phyloP scores from a whole-genome alignment of 495 filamentous ascomycete genomes.

The Xylaria cubensis region DNA sequence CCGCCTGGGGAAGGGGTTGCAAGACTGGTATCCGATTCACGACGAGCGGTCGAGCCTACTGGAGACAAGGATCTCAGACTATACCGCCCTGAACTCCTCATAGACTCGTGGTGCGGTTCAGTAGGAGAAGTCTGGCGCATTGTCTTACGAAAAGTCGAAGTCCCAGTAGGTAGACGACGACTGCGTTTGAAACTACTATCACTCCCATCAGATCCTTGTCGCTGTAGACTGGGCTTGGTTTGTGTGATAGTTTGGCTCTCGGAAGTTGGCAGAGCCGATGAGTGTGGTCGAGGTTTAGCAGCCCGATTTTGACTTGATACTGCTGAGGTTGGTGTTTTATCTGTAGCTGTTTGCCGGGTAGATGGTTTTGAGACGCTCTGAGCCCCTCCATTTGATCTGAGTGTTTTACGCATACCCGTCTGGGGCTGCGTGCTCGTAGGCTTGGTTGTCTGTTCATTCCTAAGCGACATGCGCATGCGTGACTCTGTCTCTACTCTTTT shows the following conservation, averaged over 20 bases:
- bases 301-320: conserved; percentile 20
- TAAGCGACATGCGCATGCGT: conserved; percentile 50
- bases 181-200: conserved; percentile 58
- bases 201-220: conserved; percentile 53
- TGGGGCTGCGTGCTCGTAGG: conserved; percentile 34
- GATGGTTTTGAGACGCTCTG: conserved; percentile 31
- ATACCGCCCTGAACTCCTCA: conserved; percentile 42
- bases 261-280: conserved; percentile 11
- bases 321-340: conserved; percentile 27
- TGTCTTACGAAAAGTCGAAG: conserved; percentile 48
- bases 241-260: conserved; percentile 28
- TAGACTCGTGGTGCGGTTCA: conserved; percentile 24
- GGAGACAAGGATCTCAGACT: conserved; percentile 51
- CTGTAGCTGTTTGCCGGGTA: conserved; percentile 15
- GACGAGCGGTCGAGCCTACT: conserved; percentile 37
- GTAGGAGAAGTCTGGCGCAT: conserved; percentile 45
- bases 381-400: conserved; percentile 33
- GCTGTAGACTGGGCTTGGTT: conserved; percentile 35
- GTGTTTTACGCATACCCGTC: conserved; percentile 45
- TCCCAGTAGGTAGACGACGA: conserved; percentile 32
- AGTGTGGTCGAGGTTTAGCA: conserved; percentile 14
- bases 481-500: conserved; percentile 35
- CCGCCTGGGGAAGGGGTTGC: conserved; percentile 18
- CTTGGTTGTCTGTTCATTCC: conserved; percentile 32
- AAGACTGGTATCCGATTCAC: conserved; percentile 27